Evolutionary conservation across 176 grass and related monocot species (phyloP).

Genomic region (Bolboschoenus planiculmis): DNA sequence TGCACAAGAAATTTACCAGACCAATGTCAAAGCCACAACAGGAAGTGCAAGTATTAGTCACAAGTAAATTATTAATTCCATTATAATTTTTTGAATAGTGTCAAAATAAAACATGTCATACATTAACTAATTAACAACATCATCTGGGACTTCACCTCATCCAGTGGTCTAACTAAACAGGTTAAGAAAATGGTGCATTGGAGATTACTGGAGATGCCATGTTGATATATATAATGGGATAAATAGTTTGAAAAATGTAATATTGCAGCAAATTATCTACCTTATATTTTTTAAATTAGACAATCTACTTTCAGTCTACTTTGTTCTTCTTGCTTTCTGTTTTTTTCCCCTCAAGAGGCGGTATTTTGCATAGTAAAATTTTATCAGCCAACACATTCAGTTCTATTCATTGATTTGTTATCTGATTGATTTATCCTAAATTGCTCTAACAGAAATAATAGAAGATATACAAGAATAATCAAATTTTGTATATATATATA

Average conservation of each 20-base stretch:
- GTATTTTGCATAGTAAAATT: not conserved
- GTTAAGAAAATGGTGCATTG: not conserved
- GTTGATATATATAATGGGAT: not conserved
- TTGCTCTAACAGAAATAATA: constrained; percentile 14
- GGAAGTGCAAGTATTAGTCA: not conserved
- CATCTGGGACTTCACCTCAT: not conserved
- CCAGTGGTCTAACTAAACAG: not conserved
- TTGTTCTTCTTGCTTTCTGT: not conserved
- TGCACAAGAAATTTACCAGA: not conserved
- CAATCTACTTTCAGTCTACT: not conserved
- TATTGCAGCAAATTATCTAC: not conserved
- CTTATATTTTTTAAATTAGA: too few species aligned
- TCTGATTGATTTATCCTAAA: not conserved
- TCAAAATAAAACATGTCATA: not conserved
- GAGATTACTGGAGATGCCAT: not conserved
- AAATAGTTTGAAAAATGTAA: not conserved
- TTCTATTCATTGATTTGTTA: not conserved
- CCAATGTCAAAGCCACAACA: not conserved
- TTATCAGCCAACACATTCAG: not conserved
- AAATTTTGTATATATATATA: not conserved
- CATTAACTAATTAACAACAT: not conserved
- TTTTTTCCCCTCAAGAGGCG: not conserved
- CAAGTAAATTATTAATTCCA: not conserved
- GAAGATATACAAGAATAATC: constrained; percentile 4
- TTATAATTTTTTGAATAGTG: not conserved